Base-by-base conservation (phyloP, 805 yeast genomes). In the Metschnikowia picachoensis region DNA sequence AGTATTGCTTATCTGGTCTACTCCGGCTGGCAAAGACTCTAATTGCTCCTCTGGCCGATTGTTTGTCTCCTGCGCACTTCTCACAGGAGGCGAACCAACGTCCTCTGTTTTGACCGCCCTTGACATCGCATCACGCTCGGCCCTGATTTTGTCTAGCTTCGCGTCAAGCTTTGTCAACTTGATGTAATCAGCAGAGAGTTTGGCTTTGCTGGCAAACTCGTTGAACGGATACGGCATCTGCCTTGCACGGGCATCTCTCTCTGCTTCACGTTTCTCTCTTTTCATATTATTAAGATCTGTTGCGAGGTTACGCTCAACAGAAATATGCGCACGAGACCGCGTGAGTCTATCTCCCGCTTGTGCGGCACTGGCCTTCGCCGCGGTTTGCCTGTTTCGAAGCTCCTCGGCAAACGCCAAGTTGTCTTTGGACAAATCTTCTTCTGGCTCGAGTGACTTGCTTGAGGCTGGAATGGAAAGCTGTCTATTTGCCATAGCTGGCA, bases 141-240 rank as follows among this genome's bases (percentile, higher is more conserved):
- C 39, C 11, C 15, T 27, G 16, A 38, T 44, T 20, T 48, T 48
- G 9, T 52, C 56, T 29, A 54, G 30, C 32, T 45, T 46, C 13
- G 51, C 30, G 36, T 64, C 65, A 25, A 64, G 55, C 27, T 47
- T 51, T 34, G 56, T 57, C 55, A 64, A 49, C 37, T 61, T 60
- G 13, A 55, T 50, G 39, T 51, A 49, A n/a, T 55, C 46, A 14
- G 57, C 49, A 9, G 54, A 50, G 4, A 60, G 48, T 39, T 58
- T 60, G 8, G 59, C 46, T 32, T 51, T 48, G 39, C 54, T 47
- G 2, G 51, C 36, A 27, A 48, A 52, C 5, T 50, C 53, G 16
- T 36, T 37, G 32, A 55, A 55, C 6, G 58, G 58, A 3, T 14
- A 12, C 6, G 58, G 58, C 29, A 55, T 43, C 2, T 35, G 48